A percentile compares a stretch with the other conserved stretches of the same genome.
phyloP scores from a whole-genome alignment of 148 eudicot species.

The Cornus kousa region DNA sequence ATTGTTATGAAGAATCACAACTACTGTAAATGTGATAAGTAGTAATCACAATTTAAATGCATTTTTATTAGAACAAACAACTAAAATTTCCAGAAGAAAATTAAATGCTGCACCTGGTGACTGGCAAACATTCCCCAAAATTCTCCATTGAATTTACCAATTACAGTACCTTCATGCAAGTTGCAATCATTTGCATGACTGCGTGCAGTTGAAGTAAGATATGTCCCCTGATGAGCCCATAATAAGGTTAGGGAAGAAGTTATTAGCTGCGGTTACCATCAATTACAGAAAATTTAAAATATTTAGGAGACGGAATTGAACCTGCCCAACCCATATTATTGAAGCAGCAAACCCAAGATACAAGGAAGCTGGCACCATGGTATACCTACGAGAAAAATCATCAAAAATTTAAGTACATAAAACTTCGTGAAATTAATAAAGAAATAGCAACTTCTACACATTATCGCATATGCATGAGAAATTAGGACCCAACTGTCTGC shows the following conservation, averaged over 20 bases:
- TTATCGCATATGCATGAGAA: neutral
- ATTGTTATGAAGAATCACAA: neutral
- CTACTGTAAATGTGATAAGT: neutral
- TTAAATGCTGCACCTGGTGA: constrained; percentile 61
- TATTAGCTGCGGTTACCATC: neutral
- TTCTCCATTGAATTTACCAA: constrained; percentile 91
- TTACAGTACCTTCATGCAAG: constrained; percentile 79
- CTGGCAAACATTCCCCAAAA: constrained; percentile 88
- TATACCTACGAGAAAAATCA: constrained; percentile 60
- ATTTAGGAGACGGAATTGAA: constrained; percentile 19
- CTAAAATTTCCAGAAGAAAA: constrained; percentile 1
- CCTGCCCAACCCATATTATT: constrained; percentile 98
- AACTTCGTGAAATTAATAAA: neutral
- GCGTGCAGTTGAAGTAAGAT: constrained; percentile 85
- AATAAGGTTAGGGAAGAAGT: constrained; percentile 9
- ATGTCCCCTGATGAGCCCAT: constrained; percentile 73
- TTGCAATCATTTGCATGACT: constrained; percentile 72
- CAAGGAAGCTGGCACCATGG: constrained; percentile 92
- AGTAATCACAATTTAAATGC: neutral
- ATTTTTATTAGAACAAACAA: neutral
- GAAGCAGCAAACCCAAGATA: constrained; percentile 93
- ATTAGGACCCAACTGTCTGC: neutral
- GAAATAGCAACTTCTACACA: neutral
- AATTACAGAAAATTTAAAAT: constrained; percentile 4
- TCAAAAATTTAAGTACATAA: neutral